Evolutionary conservation across 2,329 filamentous ascomycete species (phyloP).

Genomic region (Raffaelea albimanens): DNA sequence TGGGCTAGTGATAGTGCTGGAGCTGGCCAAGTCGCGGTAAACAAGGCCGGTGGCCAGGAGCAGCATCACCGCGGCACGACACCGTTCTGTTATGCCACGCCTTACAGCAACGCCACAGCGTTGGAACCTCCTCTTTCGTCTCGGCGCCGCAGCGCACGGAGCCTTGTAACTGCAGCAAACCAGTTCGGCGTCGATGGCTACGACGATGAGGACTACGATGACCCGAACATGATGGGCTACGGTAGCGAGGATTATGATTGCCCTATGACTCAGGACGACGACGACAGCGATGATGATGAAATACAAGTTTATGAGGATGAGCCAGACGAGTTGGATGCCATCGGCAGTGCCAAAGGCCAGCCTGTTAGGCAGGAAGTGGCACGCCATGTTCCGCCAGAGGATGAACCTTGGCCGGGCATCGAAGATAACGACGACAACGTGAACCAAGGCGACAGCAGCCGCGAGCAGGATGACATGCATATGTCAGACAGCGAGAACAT

Average conservation of each 20-base stretch:
- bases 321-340: neutral
- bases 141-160: conserved; percentile 9
- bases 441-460: neutral
- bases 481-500: conserved; percentile 42
- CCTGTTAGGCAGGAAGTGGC: neutral
- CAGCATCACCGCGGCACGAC: too few species aligned
- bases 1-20: conserved; percentile 23
- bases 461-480: conserved; percentile 12
- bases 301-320: conserved; percentile 21
- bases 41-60: too few species aligned
- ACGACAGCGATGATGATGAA: conserved; percentile 22
- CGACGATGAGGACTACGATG: conserved; percentile 9
- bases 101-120: conserved; percentile 53
- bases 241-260: conserved; percentile 19
- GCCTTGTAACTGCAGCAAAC: conserved; percentile 15
- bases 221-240: conserved; percentile 12
- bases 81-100: conserved; percentile 67
- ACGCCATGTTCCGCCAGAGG: conserved; percentile 30
- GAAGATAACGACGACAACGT: conserved; percentile 27
- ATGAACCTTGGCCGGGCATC: conserved; percentile 48
- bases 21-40: conserved; percentile 17
- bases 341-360: neutral
- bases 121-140: conserved; percentile 23
- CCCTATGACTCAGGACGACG: conserved; percentile 23
- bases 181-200: conserved; percentile 19